Evolutionary conservation across 495 filamentous ascomycete species (phyloP).

Genomic region (Beverwykella pulmonaria): DNA sequence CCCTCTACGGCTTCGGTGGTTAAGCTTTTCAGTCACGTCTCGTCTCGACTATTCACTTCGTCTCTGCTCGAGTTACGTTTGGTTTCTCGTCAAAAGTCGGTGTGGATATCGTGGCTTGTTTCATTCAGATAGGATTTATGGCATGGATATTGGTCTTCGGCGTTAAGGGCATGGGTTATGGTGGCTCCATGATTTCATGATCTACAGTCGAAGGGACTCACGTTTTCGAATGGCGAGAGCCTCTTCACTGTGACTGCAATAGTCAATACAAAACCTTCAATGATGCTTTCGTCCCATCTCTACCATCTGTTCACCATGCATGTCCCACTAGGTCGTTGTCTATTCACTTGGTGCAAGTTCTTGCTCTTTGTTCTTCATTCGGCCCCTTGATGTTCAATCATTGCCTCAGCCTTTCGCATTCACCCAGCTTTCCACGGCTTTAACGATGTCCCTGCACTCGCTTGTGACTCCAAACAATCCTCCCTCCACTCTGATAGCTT

Average conservation of each 20-base stretch:
- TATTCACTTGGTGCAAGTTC: background rate
- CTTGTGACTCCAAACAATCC: conserved; percentile 61
- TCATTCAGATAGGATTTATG: conserved; percentile 8
- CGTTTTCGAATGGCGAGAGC: background rate
- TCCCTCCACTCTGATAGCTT: conserved; percentile 60
- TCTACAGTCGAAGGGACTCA: background rate
- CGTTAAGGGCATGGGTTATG: conserved; percentile 9
- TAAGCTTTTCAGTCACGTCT: conserved; percentile 54
- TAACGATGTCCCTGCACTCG: conserved; percentile 53
- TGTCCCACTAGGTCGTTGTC: background rate
- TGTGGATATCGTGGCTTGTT: conserved; percentile 8
- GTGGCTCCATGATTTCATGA: conserved; percentile 27
- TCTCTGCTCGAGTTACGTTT: background rate
- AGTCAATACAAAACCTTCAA: conserved; percentile 20
- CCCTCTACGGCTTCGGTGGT: conserved; percentile 96
- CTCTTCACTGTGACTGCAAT: conserved; percentile 6
- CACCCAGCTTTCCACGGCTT: conserved; percentile 45
- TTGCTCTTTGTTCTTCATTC: background rate
- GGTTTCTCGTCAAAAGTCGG: conserved; percentile 11
- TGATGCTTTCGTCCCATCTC: background rate
- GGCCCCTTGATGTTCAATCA: background rate
- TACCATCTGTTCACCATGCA: no score
- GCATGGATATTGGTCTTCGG: conserved; percentile 17
- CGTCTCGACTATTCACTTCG: conserved; percentile 13
- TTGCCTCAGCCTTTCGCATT: background rate